Base-by-base conservation (phyloP, 2,329 filamentous ascomycete species). In the Cladophialophora bantiana region DNA sequence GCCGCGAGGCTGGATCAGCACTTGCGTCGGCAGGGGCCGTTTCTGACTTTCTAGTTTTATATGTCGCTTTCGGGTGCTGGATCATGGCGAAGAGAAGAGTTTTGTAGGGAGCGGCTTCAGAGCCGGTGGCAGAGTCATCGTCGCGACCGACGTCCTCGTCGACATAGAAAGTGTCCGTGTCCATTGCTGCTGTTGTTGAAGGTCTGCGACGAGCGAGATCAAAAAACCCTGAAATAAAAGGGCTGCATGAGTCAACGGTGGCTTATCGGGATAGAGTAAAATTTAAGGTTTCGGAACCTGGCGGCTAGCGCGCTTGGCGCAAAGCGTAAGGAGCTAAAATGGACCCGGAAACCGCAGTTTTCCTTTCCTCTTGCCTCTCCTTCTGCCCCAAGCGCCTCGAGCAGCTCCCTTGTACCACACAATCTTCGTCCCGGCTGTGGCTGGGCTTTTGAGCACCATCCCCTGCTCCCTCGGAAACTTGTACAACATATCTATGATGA, bases 101-200 rank as follows among this genome's bases (percentile, higher is more conserved):
- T 83, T 96, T 94, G 87, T 89, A 96, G 57, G 93, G 93, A 72
- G 88, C 86, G 68, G 84, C 81, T 78, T 94, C 87, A 71, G 89
- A 86, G 76, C 93, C 93, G 72, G 86, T 83, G 71, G 88, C 86
- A 72, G 86, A 77, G 65, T 79, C 79, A 75, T 90, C 88, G 80
- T 95, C 93, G 73, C 85, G 82, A 74, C 93, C 93, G 72, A 84
- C 84, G 74, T 93, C 90, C 76, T 93, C 90, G 83, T 96, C 93
- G 76, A 96, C 85, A 82, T 94, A 93, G 78, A 91, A 84, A 54
- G 80, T 82, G 48, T 75, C 73, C 79, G 80, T 81, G 48, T 61
- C n/a, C 38, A 32, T n/a, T 50, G 66, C 35, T 18, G 20, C 48
- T 20, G 4, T 26, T 12, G 36, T 53, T 36, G 26, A 15, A 58